Evolutionary conservation across 768 basidiomycete genomes (phyloP), one percentile per base, ranked within the genome.

Genomic region (Austroboletus eburneus): DNA sequence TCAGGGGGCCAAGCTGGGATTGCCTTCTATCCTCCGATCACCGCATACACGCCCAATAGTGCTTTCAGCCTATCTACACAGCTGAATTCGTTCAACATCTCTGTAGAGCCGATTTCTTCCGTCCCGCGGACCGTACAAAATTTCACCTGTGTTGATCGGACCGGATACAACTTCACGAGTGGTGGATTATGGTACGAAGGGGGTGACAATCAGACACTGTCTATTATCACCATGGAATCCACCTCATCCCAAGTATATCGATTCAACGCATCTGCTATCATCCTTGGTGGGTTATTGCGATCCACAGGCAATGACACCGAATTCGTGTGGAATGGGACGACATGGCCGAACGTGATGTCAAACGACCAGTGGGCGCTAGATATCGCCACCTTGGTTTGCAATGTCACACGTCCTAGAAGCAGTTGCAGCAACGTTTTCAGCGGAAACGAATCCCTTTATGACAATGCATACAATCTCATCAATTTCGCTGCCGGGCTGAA

Each of bases 1-100:
- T 30, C 30, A 7, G 42, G 29, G n/a, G 10, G 14, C 9, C 29
- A 21, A 2, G 34, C 18, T 38, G 52, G 48, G 14, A 13, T 4
- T 14, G 17, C 52, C 22, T 56, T 42, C 29, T 59, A 56, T 25
- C 58, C 52, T 27, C 50, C 58, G 20, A 39, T 46, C 17, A 5
- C 32, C 10, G 25, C 6, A 27, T 5, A 5, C 25, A 5, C 10
- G 10, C 25, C 25, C 25, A 27, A 27, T 10, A 10, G 25, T 33
- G 12, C 32, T 14, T 33, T 16, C 16, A 5, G 9, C 9, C 5
- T 33, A 9, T 13, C 32, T 33, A 12, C 25, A 27, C 25, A 5
- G 10, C 25, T 33, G 32, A 33, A 33, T 16, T 7, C 9, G 4
- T 33, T 33, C 32, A 33, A 33, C 5, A 33, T 33, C 16, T 33